Evolutionary conservation across 331 rosid genomes (phyloP), one percentile per base, ranked within the genome.

Genomic region (Telfairia occidentalis): DNA sequence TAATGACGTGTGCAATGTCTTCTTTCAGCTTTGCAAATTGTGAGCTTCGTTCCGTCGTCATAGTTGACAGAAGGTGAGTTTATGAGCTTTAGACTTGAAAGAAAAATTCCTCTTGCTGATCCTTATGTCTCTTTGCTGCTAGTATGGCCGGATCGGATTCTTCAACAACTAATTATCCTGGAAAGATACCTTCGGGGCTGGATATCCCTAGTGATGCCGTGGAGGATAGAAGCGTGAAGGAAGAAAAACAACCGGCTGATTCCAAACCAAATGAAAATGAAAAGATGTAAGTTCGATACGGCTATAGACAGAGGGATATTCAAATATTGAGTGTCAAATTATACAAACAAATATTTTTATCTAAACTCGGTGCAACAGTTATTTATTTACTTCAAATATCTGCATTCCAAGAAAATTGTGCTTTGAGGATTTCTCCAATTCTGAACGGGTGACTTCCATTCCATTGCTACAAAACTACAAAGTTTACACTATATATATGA

Each of bases 1-100:
- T 12, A 50, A 52, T 73, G 55, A 58, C 28, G 29, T 58, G 19
- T 59, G 23, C 30, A 35, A 18, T 45, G 40, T 74, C 59, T 38
- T 54, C 32, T 59, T 80, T 80, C 84, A 84, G 87, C 79, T 84
- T 84, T 70, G 70, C 87, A 1, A 84, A 84, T 48, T 84, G 87
- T 4, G 87, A 81, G 74, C 84, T 84, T 72, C 84, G 87, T 49
- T 81, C 87, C 7, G 75, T 84, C 66, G 73, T 78, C 78, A 78
- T 81, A 3, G 82, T 84, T 10, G 84, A 84, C 71, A 81, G 79
- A 78, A 80, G 84, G 87, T 83, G 76, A 84, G 82, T 53, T 42
- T 40, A 15, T 45, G 46, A 63, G 21, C 58, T 71, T 52, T 76
- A 18, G 30, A 50, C 24, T 46, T 24, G 4, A 23, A 15, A 37